These are phyloP conservation scores for Zymoseptoria pseudotritici DNA, from an alignment of 2,329 filamentous ascomycete genomes.

Conservation along the genomic window DNA sequence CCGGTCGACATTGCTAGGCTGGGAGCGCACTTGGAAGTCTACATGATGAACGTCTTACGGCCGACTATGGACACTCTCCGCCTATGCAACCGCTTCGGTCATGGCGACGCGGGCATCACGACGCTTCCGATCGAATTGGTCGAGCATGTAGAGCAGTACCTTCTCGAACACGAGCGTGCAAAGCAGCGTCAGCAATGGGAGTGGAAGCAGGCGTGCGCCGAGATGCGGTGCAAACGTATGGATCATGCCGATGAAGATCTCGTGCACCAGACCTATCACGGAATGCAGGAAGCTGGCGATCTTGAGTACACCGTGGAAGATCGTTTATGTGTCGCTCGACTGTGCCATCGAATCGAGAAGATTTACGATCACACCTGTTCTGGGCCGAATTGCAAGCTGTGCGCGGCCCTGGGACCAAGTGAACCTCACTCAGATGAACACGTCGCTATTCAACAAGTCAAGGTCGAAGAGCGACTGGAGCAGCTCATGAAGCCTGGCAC, in stretches of 20 bases:
- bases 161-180: background rate
- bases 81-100: conserved; percentile 8
- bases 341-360: background rate
- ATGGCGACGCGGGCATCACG: conserved; percentile 4
- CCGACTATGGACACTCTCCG: conserved; percentile 5
- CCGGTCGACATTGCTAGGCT: conserved; percentile 4
- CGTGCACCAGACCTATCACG: background rate
- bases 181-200: background rate
- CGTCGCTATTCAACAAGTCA: background rate
- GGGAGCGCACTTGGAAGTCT: conserved; percentile 9
- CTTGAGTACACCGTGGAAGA: background rate
- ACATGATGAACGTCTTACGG: background rate
- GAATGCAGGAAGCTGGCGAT: background rate
- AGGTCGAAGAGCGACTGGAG: background rate
- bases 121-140: conserved; percentile 10
- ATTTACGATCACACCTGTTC: background rate
- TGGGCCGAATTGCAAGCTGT: background rate
- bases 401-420: background rate
- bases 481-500: background rate
- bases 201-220: background rate
- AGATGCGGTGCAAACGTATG: background rate
- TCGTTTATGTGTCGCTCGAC: background rate
- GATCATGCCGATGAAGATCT: conserved; percentile 1
- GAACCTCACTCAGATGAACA: background rate
- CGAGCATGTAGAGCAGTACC: conserved; percentile 3